Evolutionary conservation across 352 stramenopile species (phyloP).

Genomic region (Globisporangium yorkense): DNA sequence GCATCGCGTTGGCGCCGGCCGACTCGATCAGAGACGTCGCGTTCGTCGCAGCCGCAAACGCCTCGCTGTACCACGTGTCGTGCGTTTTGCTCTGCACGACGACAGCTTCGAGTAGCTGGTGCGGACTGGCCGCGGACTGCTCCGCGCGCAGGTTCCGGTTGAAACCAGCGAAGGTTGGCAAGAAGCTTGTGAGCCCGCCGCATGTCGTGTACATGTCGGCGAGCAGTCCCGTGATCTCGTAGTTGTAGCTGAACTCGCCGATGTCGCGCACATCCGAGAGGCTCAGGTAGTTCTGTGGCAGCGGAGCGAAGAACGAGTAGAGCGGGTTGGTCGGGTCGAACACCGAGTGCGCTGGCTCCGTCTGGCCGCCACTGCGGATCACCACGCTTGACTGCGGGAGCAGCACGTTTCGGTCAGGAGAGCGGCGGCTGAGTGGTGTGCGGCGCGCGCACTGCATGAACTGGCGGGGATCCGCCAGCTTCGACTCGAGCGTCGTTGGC

Average conservation of each 20-base stretch:
- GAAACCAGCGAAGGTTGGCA: slow-evolving; percentile 6
- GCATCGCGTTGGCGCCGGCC: slow-evolving; percentile 21
- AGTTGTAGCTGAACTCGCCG: slow-evolving; percentile 80
- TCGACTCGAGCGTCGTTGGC: slow-evolving; percentile 41
- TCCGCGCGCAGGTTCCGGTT: slow-evolving; percentile 21
- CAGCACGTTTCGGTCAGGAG: slow-evolving; percentile 46
- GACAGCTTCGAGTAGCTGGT: slow-evolving; percentile 55
- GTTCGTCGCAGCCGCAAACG: slow-evolving; percentile 39
- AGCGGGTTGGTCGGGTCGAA: slow-evolving; percentile 44
- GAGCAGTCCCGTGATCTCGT: slow-evolving; percentile 69
- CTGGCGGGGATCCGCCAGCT: slow-evolving; percentile 55
- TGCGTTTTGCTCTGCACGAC: slow-evolving; percentile 42
- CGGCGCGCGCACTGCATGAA: slow-evolving; percentile 52
- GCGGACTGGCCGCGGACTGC: slow-evolving; percentile 8
- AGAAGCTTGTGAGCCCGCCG: slow-evolving; percentile 29
- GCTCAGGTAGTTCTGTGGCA: slow-evolving; percentile 63
- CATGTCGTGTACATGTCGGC: slow-evolving; percentile 74
- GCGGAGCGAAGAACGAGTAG: slow-evolving; percentile 41
- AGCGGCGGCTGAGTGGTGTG: slow-evolving; percentile 19
- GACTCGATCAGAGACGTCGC: slow-evolving; percentile 28
- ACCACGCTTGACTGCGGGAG: slow-evolving; percentile 47
- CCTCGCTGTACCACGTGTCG: slow-evolving; percentile 46
- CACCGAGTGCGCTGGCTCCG: slow-evolving; percentile 38
- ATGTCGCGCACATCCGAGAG: slow-evolving; percentile 72
- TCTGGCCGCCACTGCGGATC: slow-evolving; percentile 45